Evolutionary conservation across 148 eudicot genomes (phyloP).

Genomic region (Camellia granthamiana): DNA sequence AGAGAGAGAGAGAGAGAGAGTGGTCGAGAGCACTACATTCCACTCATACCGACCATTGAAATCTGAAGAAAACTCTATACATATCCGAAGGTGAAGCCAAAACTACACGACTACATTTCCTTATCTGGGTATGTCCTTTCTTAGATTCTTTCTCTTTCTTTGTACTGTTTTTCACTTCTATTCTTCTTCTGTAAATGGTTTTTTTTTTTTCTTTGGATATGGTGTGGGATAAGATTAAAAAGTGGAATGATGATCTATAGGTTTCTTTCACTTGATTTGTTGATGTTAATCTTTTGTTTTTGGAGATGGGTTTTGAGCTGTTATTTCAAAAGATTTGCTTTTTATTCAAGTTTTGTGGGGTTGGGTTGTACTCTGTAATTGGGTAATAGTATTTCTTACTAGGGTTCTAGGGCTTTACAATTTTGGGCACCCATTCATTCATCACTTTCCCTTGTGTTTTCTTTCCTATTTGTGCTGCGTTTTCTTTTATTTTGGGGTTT

Average conservation of each 20-base stretch:
- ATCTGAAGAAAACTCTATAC: not conserved
- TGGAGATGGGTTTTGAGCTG: conserved; percentile 6
- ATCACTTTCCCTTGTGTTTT: not conserved
- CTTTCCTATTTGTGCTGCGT: not conserved
- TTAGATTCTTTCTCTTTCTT: not conserved
- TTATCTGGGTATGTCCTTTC: conserved; percentile 6
- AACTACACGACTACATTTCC: not conserved
- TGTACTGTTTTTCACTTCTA: not conserved
- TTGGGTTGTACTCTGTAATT: not conserved
- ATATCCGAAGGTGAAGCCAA: not conserved
- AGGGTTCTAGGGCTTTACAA: conserved; percentile 3
- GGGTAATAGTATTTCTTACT: not conserved
- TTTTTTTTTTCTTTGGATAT: not conserved
- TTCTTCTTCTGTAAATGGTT: not conserved
- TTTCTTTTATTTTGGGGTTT: too few species aligned
- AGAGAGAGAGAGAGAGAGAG: too few species aligned
- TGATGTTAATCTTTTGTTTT: not conserved
- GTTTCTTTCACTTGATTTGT: not conserved
- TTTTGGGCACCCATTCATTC: not conserved
- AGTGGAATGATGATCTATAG: not conserved
- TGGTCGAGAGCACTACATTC: not conserved
- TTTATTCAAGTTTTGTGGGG: not conserved
- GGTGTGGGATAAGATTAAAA: not conserved
- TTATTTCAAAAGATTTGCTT: not conserved
- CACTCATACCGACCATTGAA: conserved; percentile 1